These are phyloP conservation scores for Salicornia ramosissima DNA, from an alignment of 148 eudicot genomes.

Conservation along the genomic window DNA sequence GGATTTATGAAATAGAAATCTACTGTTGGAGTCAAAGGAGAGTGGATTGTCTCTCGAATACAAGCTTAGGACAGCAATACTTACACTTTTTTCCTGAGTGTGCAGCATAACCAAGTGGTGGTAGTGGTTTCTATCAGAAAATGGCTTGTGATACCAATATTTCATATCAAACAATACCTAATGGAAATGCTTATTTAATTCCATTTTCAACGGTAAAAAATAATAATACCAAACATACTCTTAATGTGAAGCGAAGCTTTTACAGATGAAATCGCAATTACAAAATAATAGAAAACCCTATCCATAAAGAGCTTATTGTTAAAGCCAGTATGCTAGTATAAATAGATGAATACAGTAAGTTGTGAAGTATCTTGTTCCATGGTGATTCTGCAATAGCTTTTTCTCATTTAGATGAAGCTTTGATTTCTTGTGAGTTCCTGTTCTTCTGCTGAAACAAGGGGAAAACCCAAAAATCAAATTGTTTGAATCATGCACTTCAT, in stretches of 20 bases:
- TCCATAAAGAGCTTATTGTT: not conserved
- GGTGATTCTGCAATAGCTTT: not conserved
- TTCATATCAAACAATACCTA: too few species aligned
- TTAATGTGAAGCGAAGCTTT: not conserved
- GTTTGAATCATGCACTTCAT: not conserved
- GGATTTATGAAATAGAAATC: too few species aligned
- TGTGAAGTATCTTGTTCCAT: not conserved
- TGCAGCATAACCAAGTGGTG: too few species aligned
- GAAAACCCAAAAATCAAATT: not conserved
- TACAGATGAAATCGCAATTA: not conserved
- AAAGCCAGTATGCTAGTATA: not conserved
- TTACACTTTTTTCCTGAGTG: too few species aligned
- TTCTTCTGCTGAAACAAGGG: constrained; percentile 16
- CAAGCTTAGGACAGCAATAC: too few species aligned
- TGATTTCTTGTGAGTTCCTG: constrained; percentile 14
- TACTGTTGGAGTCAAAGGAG: too few species aligned
- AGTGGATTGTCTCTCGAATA: too few species aligned
- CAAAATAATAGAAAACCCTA: not conserved
- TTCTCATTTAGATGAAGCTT: constrained; percentile 12
- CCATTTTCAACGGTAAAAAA: too few species aligned
- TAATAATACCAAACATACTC: too few species aligned
- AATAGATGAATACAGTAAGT: not conserved
- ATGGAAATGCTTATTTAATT: too few species aligned
- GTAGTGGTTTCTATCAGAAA: too few species aligned
- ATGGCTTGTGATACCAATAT: too few species aligned